Evolutionary conservation across 139 green algal genomes (phyloP).

Genomic region (Chlamydomonas sphaeroides): DNA sequence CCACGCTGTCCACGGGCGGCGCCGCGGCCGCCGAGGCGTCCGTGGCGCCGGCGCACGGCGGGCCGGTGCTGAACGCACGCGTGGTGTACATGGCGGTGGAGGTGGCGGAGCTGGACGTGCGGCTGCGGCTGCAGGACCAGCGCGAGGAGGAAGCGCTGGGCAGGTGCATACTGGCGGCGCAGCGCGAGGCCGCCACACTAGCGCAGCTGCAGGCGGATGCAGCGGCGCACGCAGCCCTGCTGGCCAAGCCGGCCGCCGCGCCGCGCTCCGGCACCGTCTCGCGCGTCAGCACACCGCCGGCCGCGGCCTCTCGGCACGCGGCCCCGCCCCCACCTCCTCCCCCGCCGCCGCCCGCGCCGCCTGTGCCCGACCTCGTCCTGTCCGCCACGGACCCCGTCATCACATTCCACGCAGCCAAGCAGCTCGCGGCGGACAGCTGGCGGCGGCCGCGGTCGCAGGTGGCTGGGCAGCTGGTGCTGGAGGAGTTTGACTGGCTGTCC

Average conservation of each 20-base stretch:
- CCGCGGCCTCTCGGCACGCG: neutral
- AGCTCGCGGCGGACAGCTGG: conserved; percentile 32
- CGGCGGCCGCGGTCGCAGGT: conserved; percentile 29
- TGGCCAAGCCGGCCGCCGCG: neutral
- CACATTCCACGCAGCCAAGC: conserved; percentile 46
- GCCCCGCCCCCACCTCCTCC: neutral
- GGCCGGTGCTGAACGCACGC: neutral
- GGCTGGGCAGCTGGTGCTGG: conserved; percentile 52
- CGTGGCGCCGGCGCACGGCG: neutral
- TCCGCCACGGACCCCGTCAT: conserved; percentile 21
- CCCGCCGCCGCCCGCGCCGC: neutral
- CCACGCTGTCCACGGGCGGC: neutral
- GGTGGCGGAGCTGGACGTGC: conserved; percentile 49
- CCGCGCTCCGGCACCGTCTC: neutral
- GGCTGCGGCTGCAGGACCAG: conserved; percentile 51
- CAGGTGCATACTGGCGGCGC: conserved; percentile 25
- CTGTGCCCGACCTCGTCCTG: neutral
- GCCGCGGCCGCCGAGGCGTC: neutral
- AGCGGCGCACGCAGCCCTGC: neutral
- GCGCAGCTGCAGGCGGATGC: neutral
- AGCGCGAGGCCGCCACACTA: conserved; percentile 9
- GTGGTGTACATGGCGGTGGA: conserved; percentile 50
- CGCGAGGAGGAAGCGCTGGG: conserved; percentile 43
- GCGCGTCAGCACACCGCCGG: neutral
- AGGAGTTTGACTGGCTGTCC: conserved; percentile 51